A percentile compares a stretch with the other conserved stretches of the same genome.
Evolutionary conservation across 441 rosid genomes (phyloP).

Genomic region (Aquilaria agallochum): DNA sequence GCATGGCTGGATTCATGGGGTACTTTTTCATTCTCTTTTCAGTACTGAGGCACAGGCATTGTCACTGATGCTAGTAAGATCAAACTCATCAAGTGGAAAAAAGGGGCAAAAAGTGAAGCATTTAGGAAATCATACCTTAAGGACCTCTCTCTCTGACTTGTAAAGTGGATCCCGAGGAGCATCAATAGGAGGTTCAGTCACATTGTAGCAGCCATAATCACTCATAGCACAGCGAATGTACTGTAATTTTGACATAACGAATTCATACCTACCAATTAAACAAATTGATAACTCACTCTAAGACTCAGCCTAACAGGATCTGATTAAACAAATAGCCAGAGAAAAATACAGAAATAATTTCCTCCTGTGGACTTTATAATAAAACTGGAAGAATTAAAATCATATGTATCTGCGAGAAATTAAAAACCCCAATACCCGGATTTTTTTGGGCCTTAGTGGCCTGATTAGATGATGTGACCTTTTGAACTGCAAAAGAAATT

Average conservation of each 20-base stretch:
- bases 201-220: conserved; percentile 81
- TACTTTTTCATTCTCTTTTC: too few relatives aligned
- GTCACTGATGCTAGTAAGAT: too few relatives aligned
- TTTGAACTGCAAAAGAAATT: too few relatives aligned
- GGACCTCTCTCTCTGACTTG: conserved; percentile 70
- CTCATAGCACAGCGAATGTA: conserved; percentile 87
- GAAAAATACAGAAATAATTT: neutral
- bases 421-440: too few relatives aligned
- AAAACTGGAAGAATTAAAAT: neutral
- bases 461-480: too few relatives aligned
- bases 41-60: too few relatives aligned
- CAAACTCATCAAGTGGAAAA: neutral
- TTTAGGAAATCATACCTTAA: conserved; percentile 47
- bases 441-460: neutral
- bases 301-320: too few relatives aligned
- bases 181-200: conserved; percentile 88
- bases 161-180: conserved; percentile 88
- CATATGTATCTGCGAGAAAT: too few relatives aligned
- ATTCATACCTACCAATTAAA: conserved; percentile 6
- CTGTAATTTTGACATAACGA: conserved; percentile 34
- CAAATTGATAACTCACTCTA: neutral
- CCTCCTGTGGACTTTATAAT: too few relatives aligned
- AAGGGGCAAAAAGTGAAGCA: neutral
- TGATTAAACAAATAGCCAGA: too few relatives aligned
- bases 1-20: too few relatives aligned